Evolutionary conservation across 2,329 filamentous ascomycete genomes (phyloP).

Genomic region (Daldinia sp.): DNA sequence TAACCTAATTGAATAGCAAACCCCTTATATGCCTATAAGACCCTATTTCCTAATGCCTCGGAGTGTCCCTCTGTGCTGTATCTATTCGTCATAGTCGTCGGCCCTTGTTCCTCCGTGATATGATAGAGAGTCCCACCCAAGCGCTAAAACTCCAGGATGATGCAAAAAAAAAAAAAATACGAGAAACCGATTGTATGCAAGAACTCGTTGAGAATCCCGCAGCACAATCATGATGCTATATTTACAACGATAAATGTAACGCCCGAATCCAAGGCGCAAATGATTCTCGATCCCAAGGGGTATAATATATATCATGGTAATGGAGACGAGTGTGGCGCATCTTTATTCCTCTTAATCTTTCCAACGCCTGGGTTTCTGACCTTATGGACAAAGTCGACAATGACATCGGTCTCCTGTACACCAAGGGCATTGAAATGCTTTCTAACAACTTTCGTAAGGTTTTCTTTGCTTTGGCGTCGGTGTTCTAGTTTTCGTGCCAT

Average conservation of each 20-base stretch:
- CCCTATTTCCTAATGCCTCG: conserved; percentile 4
- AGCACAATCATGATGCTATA: conserved; percentile 5
- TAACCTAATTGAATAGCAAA: conserved; percentile 11
- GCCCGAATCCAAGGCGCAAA: conserved; percentile 10
- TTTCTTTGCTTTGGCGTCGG: conserved; percentile 74
- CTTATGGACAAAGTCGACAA: conserved; percentile 81
- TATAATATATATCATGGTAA: conserved; percentile 42
- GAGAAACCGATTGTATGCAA: conserved; percentile 18
- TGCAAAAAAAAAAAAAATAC: conserved; percentile 26
- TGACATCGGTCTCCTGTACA: conserved; percentile 82
- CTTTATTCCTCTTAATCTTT: conserved; percentile 48
- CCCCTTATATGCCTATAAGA: conserved; percentile 13
- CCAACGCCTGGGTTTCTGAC: conserved; percentile 63
- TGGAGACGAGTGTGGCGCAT: conserved; percentile 46
- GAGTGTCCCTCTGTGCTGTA: conserved; percentile 7
- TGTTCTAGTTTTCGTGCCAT: conserved; percentile 73
- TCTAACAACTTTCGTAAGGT: conserved; percentile 74
- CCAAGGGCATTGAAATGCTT: conserved; percentile 86
- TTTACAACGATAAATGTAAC: conserved; percentile 18
- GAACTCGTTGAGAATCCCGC: conserved; percentile 19
- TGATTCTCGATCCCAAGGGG: conserved; percentile 9
- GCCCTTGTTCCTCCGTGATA: conserved; percentile 30
- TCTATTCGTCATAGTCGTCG: conserved; percentile 31
- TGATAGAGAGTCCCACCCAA: conserved; percentile 30
- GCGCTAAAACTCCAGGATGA: conserved; percentile 35